Base-by-base conservation (phyloP, 2,329 filamentous ascomycete species). In the Diaporthe sp. region DNA sequence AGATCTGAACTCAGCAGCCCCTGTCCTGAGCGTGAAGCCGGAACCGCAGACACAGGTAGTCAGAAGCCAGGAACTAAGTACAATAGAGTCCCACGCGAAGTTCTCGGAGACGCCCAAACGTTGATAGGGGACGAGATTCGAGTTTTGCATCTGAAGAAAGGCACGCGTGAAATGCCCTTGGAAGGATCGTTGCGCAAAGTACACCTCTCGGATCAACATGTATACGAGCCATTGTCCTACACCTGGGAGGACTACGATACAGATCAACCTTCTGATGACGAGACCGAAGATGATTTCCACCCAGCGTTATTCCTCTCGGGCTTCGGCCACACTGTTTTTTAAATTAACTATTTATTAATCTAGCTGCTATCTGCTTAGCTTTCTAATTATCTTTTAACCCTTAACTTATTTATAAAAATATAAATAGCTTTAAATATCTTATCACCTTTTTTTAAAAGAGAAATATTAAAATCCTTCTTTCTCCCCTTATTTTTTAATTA, bases 1-100 rank as follows among this genome's bases (percentile, higher is more conserved):
- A 8, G 10, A 8, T 4, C 4, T 61, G 22, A 17, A 25, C 10
- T 10, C 10, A 25, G 57, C 34, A 15, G 22, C 10, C 19, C 57
- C 22, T 7, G 9, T 7, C 3, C 2, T 4, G 22, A n/a, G 1
- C 10, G 4, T 2, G 5, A 42, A 15, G 10, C 34, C 10, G 6
- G 3, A 17, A 13, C 22, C 9, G 1, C 34, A 25, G 34, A 13
- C 19, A 61, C 10, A 25, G 4, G 8, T 31, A 3, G 22, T 3
- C 22, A 15, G 3, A 42, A 12, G 2, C 31, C 22, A 13, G 34
- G 12, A 39, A 61, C n/a, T 7, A 61, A 1, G 6, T 61, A 61
- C 37, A 61, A 61, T 28, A 37, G 37, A 42, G 34, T 61, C 3
- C 37, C 37, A 7, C 58, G 34, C 5, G 13, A 25, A 17, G 8